Evolutionary conservation across 1,139 yeast genomes (phyloP).

Genomic region (Lodderomyces orthopsilosis): DNA sequence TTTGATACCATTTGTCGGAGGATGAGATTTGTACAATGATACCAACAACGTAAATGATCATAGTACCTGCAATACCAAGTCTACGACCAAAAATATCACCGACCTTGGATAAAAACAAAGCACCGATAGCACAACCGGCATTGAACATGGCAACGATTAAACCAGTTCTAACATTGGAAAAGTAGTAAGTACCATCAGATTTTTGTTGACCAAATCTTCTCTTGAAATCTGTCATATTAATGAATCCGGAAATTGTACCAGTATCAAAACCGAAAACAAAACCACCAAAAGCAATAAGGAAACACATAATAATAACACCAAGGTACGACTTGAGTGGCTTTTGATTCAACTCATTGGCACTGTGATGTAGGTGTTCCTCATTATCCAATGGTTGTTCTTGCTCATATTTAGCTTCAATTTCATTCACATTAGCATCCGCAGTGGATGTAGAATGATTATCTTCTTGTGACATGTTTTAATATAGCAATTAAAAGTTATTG

Average conservation of each 20-base stretch:
- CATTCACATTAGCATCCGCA: slow-evolving; percentile 76
- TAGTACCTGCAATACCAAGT: slow-evolving; percentile 43
- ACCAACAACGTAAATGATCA: slow-evolving; percentile 50
- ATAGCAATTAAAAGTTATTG: not conserved
- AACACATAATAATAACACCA: slow-evolving; percentile 21
- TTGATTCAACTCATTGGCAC: slow-evolving; percentile 5
- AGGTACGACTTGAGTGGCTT: slow-evolving; percentile 10
- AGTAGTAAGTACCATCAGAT: slow-evolving; percentile 27
- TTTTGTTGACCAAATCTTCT: slow-evolving; percentile 43
- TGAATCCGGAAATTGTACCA: slow-evolving; percentile 69
- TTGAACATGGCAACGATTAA: slow-evolving; percentile 62
- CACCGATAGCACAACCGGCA: slow-evolving; percentile 73
- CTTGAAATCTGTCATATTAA: slow-evolving; percentile 54
- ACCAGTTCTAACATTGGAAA: slow-evolving; percentile 51
- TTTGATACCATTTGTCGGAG: slow-evolving; percentile 45
- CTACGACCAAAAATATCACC: slow-evolving; percentile 58
- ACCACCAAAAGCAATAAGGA: slow-evolving; percentile 59
- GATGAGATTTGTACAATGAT: slow-evolving; percentile 44
- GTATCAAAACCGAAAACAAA: slow-evolving; percentile 74
- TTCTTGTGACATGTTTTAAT: slow-evolving; percentile 10
- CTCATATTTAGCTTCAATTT: slow-evolving; percentile 63
- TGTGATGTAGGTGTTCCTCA: slow-evolving; percentile 3
- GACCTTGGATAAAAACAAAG: slow-evolving; percentile 52
- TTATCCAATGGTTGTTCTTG: slow-evolving; percentile 8
- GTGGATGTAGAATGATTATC: slow-evolving; percentile 11